These are phyloP conservation scores for Penicillium sp. DNA, from an alignment of 2,329 filamentous ascomycete genomes.

Conservation along the genomic window DNA sequence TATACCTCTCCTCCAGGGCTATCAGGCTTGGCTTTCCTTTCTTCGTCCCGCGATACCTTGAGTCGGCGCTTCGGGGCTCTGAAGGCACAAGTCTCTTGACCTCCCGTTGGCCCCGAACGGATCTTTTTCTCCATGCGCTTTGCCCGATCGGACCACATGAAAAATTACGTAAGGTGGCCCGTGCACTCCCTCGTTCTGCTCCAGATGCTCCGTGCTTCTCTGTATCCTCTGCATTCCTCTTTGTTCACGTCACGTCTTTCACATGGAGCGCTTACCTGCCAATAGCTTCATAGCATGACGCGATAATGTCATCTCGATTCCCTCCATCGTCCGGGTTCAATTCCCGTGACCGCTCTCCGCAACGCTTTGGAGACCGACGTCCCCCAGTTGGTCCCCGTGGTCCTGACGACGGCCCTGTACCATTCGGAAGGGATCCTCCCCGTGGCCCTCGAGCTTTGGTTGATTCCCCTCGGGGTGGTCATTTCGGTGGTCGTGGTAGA, in stretches of 20 bases:
- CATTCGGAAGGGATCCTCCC: conserved; percentile 68
- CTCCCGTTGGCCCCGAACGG: not conserved
- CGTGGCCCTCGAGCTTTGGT: conserved; percentile 78
- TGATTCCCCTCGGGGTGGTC: conserved; percentile 63
- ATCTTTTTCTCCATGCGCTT: conserved; percentile 1
- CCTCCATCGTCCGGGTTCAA: conserved; percentile 63
- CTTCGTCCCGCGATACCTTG: too few species aligned
- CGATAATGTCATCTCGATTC: conserved; percentile 61
- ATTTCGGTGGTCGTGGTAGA: conserved; percentile 48
- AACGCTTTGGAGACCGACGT: conserved; percentile 70
- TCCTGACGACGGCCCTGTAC: conserved; percentile 62
- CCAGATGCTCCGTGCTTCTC: conserved; percentile 1
- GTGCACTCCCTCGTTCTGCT: conserved; percentile 11
- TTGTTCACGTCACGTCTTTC: not conserved
- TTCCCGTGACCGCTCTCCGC: conserved; percentile 69
- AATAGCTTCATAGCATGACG: conserved; percentile 37
- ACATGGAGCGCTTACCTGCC: conserved; percentile 39
- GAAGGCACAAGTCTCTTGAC: too few species aligned
- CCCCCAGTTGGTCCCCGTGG: conserved; percentile 53
- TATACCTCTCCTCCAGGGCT: too few species aligned
- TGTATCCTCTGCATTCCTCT: conserved; percentile 11
- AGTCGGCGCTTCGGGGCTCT: too few species aligned
- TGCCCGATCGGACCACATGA: conserved; percentile 7
- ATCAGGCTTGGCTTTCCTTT: too few species aligned
- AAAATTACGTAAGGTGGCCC: conserved; percentile 7